phyloP scores from a whole-genome alignment of 768 basidiomycete species.

The Lenzites betulinus region DNA sequence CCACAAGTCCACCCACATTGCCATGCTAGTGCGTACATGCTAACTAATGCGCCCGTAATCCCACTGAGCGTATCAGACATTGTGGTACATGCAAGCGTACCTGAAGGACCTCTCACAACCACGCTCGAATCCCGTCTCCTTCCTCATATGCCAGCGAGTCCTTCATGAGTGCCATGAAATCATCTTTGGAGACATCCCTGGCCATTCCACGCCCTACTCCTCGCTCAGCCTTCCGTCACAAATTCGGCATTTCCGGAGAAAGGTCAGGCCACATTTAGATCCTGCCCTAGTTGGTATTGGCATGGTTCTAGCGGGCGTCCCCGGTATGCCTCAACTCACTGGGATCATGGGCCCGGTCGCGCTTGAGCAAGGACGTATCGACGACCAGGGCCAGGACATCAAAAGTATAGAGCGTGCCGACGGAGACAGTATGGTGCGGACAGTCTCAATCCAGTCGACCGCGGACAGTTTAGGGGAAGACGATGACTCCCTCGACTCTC shows the following conservation, averaged over 20 bases:
- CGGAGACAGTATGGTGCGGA: slow-evolving; percentile 39
- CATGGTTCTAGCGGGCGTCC: slow-evolving; percentile 72
- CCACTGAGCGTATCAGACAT: slow-evolving; percentile 55
- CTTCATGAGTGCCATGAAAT: slow-evolving; percentile 93
- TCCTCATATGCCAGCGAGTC: slow-evolving; percentile 89
- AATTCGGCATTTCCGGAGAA: slow-evolving; percentile 54
- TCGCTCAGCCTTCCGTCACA: slow-evolving; percentile 51
- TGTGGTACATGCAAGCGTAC: slow-evolving; percentile 99
- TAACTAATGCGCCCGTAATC: neutral
- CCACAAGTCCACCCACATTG: slow-evolving; percentile 91
- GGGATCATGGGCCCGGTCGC: slow-evolving; percentile 81
- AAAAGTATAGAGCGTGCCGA: slow-evolving; percentile 51
- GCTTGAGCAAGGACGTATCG: slow-evolving; percentile 83
- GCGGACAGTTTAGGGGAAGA: slow-evolving; percentile 32
- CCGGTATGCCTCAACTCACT: slow-evolving; percentile 75
- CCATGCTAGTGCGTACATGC: slow-evolving; percentile 78
- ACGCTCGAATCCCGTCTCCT: slow-evolving; percentile 70
- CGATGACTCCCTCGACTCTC: slow-evolving; percentile 46
- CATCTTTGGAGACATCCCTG: slow-evolving; percentile 87
- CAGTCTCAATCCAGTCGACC: slow-evolving; percentile 29
- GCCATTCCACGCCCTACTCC: slow-evolving; percentile 69
- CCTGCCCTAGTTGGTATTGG: slow-evolving; percentile 87
- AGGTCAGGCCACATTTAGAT: slow-evolving; percentile 70
- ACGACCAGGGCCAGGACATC: slow-evolving; percentile 55
- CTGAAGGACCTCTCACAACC: slow-evolving; percentile 72